Base-by-base conservation (phyloP, 768 basidiomycete species). In the Russula griseocarnosa region DNA sequence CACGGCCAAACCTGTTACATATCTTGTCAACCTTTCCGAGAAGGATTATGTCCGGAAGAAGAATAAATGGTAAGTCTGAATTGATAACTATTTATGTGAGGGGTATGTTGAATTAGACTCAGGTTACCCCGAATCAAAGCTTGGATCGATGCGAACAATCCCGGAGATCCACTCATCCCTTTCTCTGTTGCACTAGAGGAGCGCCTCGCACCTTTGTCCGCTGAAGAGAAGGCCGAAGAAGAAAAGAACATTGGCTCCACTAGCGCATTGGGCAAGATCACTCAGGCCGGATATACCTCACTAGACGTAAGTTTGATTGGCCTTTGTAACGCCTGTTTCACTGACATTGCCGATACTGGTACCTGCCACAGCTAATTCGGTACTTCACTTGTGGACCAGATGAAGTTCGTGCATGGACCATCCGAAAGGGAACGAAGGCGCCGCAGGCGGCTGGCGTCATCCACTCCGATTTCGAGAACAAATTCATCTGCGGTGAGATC, bases 361-460 rank as follows among this genome's bases (percentile, higher is more conserved):
- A 20, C 28, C 32, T 20, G 6, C 63, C 28, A 47, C 68, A 94
- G 88, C 83, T 97, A 56, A 96, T 95, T 71, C 89, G 92, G 18
- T 97, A 97, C 79, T 97, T 97, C 78, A 99, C 97, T 20, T 95
- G 92, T 71, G 97, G 97, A 13, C 95, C 95, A 3, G 89, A 90
- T 69, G 96, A 98, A 78, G 94, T 98, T 10, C 89, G 97, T 58
- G 96, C 96, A 9, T 99, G 97, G 97, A 98, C 95, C 1, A 93
- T 99, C 72, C 82, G 95, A 63, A 86, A 85, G 63, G 94, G 93
- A 24, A 95, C 88, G 30, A 97, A 94, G 74, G 96, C 97, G 1
- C 97, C 96, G 3, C 90, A 94, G 73, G 97, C 97, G 9, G 97
- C 97, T 44, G 97, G 97, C 75, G 94, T 98, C 68, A 98, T 98